A percentile compares a stretch with the other conserved stretches of the same genome.
These are phyloP conservation scores for Phoma herbarum DNA, from an alignment of 2,329 filamentous ascomycete genomes.

Conservation along the genomic window DNA sequence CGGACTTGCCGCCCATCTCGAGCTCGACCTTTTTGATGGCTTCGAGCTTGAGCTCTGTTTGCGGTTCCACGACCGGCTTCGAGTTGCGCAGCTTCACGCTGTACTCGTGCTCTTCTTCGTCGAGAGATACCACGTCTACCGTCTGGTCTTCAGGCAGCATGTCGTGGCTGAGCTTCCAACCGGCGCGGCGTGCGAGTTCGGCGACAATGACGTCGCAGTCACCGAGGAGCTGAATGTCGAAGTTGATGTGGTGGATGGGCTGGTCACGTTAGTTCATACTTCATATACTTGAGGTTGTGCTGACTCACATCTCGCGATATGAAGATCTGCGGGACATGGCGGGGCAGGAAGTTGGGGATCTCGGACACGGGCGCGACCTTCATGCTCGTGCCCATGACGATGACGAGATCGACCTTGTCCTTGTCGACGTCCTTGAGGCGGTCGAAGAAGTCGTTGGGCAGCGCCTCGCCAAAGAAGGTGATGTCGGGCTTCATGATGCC, in stretches of 20 bases:
- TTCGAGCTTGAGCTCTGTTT: slow-evolving; percentile 18
- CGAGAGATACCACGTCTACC: slow-evolving; percentile 61
- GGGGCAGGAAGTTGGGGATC: slow-evolving; percentile 80
- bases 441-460: slow-evolving; percentile 83
- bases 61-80: slow-evolving; percentile 26
- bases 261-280: slow-evolving; percentile 37
- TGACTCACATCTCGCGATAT: slow-evolving; percentile 75
- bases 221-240: slow-evolving; percentile 95
- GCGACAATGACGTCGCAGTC: slow-evolving; percentile 91
- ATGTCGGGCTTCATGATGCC: slow-evolving; percentile 97
- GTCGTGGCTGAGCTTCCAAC: slow-evolving; percentile 81
- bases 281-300: neutral
- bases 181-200: slow-evolving; percentile 82
- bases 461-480: slow-evolving; percentile 93
- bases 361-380: slow-evolving; percentile 96
- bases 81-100: slow-evolving; percentile 38
- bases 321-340: slow-evolving; percentile 87
- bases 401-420: slow-evolving; percentile 82
- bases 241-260: slow-evolving; percentile 87
- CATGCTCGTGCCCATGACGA: slow-evolving; percentile 95
- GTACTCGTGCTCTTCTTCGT: slow-evolving; percentile 43
- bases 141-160: slow-evolving; percentile 78
- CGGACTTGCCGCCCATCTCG: neutral
- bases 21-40: neutral
- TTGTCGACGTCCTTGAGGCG: slow-evolving; percentile 84